Evolutionary conservation across 1,139 yeast species (phyloP), one percentile per base, ranked within the genome.

Genomic region (Zygoascus sp.): DNA sequence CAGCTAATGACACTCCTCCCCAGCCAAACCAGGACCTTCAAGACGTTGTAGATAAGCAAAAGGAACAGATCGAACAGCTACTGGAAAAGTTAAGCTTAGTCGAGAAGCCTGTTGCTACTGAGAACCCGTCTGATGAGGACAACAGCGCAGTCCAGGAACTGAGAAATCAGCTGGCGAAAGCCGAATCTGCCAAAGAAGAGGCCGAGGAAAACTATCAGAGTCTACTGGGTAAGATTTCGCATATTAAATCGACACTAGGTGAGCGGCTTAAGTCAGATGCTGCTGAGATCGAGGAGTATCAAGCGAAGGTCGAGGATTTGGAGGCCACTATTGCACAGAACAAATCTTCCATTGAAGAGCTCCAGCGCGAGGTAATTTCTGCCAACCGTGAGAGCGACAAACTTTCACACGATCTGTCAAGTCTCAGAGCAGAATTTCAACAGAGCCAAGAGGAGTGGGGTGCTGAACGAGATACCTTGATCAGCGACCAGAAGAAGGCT

Each of bases 191-290:
- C 54, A 74, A 87, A 44, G 87, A 81, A 50, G 78, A 80, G 32
- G 74, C 79, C 23, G 84, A 85, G 56, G 74, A 76, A 8, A 85
- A 84, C 51, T 88, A 90, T 62, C 87, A 88, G 54, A 73, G 76
- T n/a, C 69, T 92, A 17, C 68, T 89, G 50, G 83, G 81, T 53
- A 78, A 86, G 61, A 71, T 92, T 27, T 79, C 95, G 1, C 80
- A 86, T 2, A 88, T 92, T 86, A 88, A 86, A 59, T 69, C 84
- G 51, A 74, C 94, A 0, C 84, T 92, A 54, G 73, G 73, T 8
- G 95, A 88, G 55, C 70, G 89, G 35, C 83, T 81, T 44, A 70
- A 70, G 36, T 69, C 81, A 0, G 80, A 78, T 55, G 64, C 70
- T 2, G 67, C 59, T 2, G 65, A 60, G 32, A 51, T 64, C 27